These are phyloP conservation scores for Talaromyces adpressus DNA, from an alignment of 495 filamentous ascomycete genomes.

Conservation along the genomic window DNA sequence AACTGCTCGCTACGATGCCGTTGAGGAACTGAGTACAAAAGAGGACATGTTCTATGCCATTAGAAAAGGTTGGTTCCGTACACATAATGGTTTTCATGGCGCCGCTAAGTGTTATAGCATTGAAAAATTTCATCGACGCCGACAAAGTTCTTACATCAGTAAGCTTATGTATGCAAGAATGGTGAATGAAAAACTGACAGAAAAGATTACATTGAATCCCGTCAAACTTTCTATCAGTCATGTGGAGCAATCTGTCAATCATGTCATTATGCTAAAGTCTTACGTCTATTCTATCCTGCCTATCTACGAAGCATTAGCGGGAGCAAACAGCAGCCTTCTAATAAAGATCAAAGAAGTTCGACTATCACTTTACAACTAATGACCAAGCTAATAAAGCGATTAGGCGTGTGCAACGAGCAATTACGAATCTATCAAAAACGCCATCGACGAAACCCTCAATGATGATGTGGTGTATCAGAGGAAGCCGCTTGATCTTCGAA, in stretches of 20 bases:
- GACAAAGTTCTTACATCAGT: slow-evolving; percentile 33
- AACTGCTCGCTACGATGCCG: slow-evolving; percentile 65
- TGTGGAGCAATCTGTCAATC: slow-evolving; percentile 74
- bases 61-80: slow-evolving; percentile 43
- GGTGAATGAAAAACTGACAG: slow-evolving; percentile 10
- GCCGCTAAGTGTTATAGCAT: slow-evolving; percentile 32
- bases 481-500: slow-evolving; percentile 76
- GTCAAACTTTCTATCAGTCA: slow-evolving; percentile 57
- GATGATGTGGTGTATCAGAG: slow-evolving; percentile 72
- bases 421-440: slow-evolving; percentile 48
- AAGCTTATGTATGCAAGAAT: slow-evolving; percentile 7
- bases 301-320: slow-evolving; percentile 60
- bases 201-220: slow-evolving; percentile 60
- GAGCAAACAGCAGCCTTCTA: slow-evolving; percentile 60
- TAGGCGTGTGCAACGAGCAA: slow-evolving; percentile 58
- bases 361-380: neutral
- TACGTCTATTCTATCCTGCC: slow-evolving; percentile 62
- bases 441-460: slow-evolving; percentile 71
- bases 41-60: slow-evolving; percentile 83
- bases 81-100: neutral
- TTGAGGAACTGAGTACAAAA: slow-evolving; percentile 76
- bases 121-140: slow-evolving; percentile 61
- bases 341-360: slow-evolving; percentile 54
- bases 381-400: neutral
- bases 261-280: slow-evolving; percentile 79